phyloP scores from a whole-genome alignment of 1,139 yeast species.

The Entelexis sorbosivorans region DNA sequence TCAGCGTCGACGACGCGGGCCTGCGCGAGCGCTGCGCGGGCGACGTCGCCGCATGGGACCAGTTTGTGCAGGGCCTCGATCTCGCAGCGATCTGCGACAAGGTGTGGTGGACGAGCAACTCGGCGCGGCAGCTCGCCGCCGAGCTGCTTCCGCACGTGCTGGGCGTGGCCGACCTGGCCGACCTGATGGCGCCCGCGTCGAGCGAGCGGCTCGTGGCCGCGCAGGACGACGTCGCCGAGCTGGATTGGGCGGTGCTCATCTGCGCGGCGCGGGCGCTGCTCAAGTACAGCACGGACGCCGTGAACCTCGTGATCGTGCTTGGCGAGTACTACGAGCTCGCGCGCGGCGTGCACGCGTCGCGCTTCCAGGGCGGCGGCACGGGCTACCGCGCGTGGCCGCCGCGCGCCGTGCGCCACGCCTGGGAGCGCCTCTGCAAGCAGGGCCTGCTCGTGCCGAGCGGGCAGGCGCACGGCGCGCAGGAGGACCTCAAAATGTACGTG shows the following conservation, averaged over 20 bases:
- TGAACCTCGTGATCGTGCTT: conserved; percentile 65
- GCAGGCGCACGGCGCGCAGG: conserved; percentile 19
- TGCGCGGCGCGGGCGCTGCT: conserved; percentile 63
- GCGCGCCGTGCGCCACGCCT: conserved; percentile 30
- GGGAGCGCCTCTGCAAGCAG: conserved; percentile 31
- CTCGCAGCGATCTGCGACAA: conserved; percentile 13
- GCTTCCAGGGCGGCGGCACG: conserved; percentile 23
- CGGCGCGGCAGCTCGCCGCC: conserved; percentile 46
- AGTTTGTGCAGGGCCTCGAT: not conserved
- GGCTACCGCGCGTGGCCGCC: conserved; percentile 8
- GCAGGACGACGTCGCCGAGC: conserved; percentile 44
- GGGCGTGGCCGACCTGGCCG: not conserved
- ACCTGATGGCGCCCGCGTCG: conserved; percentile 26
- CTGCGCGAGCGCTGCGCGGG: not conserved
- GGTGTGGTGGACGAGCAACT: conserved; percentile 44
- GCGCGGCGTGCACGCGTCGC: conserved; percentile 37
- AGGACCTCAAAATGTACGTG: conserved; percentile 29
- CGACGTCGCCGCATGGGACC: conserved; percentile 5
- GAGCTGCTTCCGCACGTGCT: conserved; percentile 26
- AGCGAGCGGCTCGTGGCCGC: conserved; percentile 27
- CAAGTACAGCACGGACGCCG: conserved; percentile 42
- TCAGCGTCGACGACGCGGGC: conserved; percentile 16
- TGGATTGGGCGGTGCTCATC: conserved; percentile 58
- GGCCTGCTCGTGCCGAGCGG: conserved; percentile 26
- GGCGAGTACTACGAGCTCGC: conserved; percentile 60